Base-by-base conservation (phyloP, 805 yeast genomes). In the Kregervanrija fluxuum region DNA sequence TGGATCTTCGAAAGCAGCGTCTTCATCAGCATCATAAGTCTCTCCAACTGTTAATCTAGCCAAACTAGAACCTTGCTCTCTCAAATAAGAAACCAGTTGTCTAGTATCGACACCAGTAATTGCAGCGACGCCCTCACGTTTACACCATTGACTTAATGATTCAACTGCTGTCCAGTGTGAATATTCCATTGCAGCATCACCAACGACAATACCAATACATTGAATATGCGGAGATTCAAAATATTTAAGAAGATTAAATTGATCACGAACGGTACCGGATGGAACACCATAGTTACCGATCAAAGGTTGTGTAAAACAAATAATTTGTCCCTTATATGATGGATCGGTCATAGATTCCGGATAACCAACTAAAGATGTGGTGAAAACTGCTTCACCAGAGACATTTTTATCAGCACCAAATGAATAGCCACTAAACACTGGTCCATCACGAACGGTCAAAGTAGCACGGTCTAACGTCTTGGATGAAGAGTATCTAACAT, bases 111-210 rank as follows among this genome's bases (percentile, higher is more conserved):
- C 96, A 50, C 97, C 99, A 37, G 96, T 80, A 57, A 93, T 85
- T 38, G 96, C 95, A 45, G 98, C 95, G 45, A 95, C 93, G 37
- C 95, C 96, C 56, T 89, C 95, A 62, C 96, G 82, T 67, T 85
- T 79, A 71, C 99, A 93, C 99, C 98, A 93, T 56, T 85, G 86
- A 48, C 87, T 85, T 47, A 93, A 75, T 14, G 95, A 83, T 70
- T 93, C 98, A 32, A 93, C 96, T 3, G 99, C 99, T 33, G 98
- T 90, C 99, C 99, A 93, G 66, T 93, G 99, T n/a, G 96, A 87
- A 67, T 91, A 88, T 63, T 89, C 77, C 75, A 90, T 77, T 16
- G 99, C 98, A 44, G 79, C 96, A 61, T 93, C 96, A 37, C 95
- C 85, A 28, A 93, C 99, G 40, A 93, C 95, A 48, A 93, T 88